Percentiles rank a stretch among this genome's conserved stretches.
These are phyloP conservation scores for Pythium pyrilobum DNA, from an alignment of 352 stramenopile genomes.

Conservation along the genomic window DNA sequence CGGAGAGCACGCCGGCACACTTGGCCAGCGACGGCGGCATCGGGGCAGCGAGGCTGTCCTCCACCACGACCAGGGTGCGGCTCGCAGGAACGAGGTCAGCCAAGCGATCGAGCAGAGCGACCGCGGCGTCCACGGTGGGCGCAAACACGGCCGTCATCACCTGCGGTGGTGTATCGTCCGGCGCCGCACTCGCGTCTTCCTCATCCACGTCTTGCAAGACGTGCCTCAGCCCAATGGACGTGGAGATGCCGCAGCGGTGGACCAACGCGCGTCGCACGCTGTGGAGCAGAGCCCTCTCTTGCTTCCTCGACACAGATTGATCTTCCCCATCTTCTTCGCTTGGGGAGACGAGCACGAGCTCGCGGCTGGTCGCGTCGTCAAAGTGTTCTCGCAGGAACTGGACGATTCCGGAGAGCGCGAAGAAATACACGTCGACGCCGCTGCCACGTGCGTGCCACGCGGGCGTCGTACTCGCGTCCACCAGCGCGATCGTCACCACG, in stretches of 20 bases:
- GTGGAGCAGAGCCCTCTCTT: background rate
- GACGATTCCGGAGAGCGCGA: slow-evolving; percentile 20
- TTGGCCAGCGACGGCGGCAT: background rate
- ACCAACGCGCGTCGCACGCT: slow-evolving; percentile 7
- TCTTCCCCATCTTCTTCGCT: background rate
- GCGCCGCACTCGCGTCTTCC: background rate
- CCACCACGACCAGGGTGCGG: slow-evolving; percentile 13
- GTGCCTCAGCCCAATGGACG: background rate
- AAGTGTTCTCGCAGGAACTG: slow-evolving; percentile 18
- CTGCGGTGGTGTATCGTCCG: background rate
- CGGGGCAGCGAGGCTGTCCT: background rate
- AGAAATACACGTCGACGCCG: slow-evolving; percentile 22
- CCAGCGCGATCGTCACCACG: slow-evolving; percentile 8
- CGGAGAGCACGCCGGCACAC: slow-evolving; percentile 25
- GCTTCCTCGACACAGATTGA: background rate
- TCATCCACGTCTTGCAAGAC: background rate
- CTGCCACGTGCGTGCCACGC: slow-evolving; percentile 13
- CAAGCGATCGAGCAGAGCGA: background rate
- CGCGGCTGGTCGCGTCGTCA: background rate
- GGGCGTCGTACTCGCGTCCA: slow-evolving; percentile 11
- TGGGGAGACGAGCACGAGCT: background rate
- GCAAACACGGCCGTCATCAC: slow-evolving; percentile 3
- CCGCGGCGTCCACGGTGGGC: background rate
- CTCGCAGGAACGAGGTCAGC: background rate
- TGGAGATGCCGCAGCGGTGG: slow-evolving; percentile 7